Conservation (phyloP, 345 rosid genomes). For the Trapa bicornis region DNA sequence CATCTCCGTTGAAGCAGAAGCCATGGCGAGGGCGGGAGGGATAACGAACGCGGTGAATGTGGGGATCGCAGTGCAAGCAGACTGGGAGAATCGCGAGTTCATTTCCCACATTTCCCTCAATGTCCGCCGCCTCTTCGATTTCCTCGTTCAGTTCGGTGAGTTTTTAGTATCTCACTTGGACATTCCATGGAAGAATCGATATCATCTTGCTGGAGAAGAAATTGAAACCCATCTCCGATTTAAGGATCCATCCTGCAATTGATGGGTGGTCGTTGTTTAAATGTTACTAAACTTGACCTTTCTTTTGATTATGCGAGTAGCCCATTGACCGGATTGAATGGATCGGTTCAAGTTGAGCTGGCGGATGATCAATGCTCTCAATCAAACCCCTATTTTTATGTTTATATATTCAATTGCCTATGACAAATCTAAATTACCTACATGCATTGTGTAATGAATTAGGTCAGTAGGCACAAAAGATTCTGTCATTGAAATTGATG, state of each 20-base stretch:
- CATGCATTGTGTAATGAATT: not conserved
- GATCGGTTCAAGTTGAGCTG: not conserved
- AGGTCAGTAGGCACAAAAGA: not conserved
- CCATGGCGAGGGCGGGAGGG: conserved; percentile 94
- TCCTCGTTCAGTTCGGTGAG: conserved; percentile 86
- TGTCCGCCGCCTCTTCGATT: conserved; percentile 96
- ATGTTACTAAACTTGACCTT: not conserved
- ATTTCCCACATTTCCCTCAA: conserved; percentile 95
- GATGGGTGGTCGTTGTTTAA: not conserved
- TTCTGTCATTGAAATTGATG: not conserved
- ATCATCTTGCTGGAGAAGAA: not conserved
- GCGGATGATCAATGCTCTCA: not conserved
- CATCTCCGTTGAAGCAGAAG: not conserved
- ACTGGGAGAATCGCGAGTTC: conserved; percentile 98
- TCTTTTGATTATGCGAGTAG: not conserved
- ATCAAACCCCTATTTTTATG: not conserved
- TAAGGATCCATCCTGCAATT: not conserved
- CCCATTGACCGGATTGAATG: not conserved
- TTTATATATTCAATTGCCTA: not conserved
- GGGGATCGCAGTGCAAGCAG: conserved; percentile 99
- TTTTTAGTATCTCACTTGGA: not conserved
- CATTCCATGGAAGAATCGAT: not conserved
- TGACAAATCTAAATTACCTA: not conserved
- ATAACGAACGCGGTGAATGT: conserved; percentile 95
- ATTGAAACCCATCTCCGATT: not conserved